Conservation (phyloP, 2,329 filamentous ascomycete genomes). For the Fusarium chaquense region DNA sequence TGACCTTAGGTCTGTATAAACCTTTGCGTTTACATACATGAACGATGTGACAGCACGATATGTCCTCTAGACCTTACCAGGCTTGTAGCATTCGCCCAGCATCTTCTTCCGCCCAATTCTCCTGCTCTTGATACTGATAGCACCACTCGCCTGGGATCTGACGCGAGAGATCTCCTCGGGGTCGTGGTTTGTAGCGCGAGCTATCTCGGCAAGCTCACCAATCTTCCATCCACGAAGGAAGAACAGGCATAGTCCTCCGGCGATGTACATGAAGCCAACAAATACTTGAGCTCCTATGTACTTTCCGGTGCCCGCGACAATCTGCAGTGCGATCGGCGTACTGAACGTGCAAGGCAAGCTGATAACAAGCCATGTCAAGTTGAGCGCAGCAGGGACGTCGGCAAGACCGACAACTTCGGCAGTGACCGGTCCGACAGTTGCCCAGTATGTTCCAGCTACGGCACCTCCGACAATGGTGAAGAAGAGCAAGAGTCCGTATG, state of each 20-base stretch:
- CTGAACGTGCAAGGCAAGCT: conserved; percentile 77
- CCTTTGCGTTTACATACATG: background rate
- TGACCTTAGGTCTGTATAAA: background rate
- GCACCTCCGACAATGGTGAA: conserved; percentile 78
- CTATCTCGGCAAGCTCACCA: conserved; percentile 51
- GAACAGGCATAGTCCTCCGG: conserved; percentile 54
- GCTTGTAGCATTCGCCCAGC: conserved; percentile 50
- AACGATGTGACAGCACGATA: background rate
- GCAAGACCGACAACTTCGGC: conserved; percentile 80
- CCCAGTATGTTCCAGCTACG: conserved; percentile 79
- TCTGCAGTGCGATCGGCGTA: conserved; percentile 71
- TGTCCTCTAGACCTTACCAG: conserved; percentile 43
- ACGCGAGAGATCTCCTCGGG: conserved; percentile 49
- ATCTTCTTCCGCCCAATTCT: conserved; percentile 51
- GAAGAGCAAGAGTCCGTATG: conserved; percentile 75
- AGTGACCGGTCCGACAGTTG: conserved; percentile 75
- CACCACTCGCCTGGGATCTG: conserved; percentile 49
- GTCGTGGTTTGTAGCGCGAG: conserved; percentile 48
- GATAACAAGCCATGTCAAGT: conserved; percentile 78
- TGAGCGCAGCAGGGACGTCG: conserved; percentile 74
- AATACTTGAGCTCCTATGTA: conserved; percentile 70
- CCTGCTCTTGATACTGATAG: conserved; percentile 47
- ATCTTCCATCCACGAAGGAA: conserved; percentile 56
- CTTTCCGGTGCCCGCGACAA: conserved; percentile 58
- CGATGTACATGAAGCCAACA: conserved; percentile 70